Evolutionary conservation across 2,329 filamentous ascomycete species (phyloP), one percentile per base, ranked within the genome.

Genomic region (Proliferodiscus dingleyae): DNA sequence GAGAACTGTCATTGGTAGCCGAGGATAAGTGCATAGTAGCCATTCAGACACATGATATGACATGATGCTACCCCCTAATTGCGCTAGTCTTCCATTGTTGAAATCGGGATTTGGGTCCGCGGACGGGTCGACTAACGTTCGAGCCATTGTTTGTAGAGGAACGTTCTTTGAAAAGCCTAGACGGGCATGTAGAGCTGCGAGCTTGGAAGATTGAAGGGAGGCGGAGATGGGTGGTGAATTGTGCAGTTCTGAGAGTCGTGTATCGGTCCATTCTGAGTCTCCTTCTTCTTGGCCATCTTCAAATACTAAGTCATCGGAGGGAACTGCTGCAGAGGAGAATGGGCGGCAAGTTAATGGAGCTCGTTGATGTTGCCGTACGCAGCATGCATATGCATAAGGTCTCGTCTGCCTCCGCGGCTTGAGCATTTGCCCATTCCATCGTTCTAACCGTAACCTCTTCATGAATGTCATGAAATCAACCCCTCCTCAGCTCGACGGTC

Each of bases 161-260:
- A 97, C 77, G 68, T 85, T 87, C 52, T 79, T 76, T 19, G 90
- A 84, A 46, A 98, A 81, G 32, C 81, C 81, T 51, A 98, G 79
- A 66, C 93, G 87, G 59, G 90, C 88, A 67, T 96, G 90, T 37
- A 98, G 80, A 54, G 93, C 90, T 53, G 89, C 83, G 58, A 98
- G 85, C 72, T 96, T 97, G 52, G 89, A 83, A 37, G 91, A 97
- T 55, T 73, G 67, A 49, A 74, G 69, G 34, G 89, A 85, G 55
- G 75, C 75, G 59, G 77, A 71, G 55, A 82, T 80, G 44, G 78
- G 78, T 55, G 89, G 88, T 60, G 88, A 91, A 43, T 87, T 6
- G 24, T 6, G 24, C 11, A 11, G 24, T 26, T 26, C 11, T 26
- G 6, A 11, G 24, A 11, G 85, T 53, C 48, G 55, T 26, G 37